A percentile compares a stretch with the other conserved stretches of the same genome.
These are phyloP conservation scores for Diaporthe capsici DNA, from an alignment of 2,329 filamentous ascomycete species.

Conservation along the genomic window DNA sequence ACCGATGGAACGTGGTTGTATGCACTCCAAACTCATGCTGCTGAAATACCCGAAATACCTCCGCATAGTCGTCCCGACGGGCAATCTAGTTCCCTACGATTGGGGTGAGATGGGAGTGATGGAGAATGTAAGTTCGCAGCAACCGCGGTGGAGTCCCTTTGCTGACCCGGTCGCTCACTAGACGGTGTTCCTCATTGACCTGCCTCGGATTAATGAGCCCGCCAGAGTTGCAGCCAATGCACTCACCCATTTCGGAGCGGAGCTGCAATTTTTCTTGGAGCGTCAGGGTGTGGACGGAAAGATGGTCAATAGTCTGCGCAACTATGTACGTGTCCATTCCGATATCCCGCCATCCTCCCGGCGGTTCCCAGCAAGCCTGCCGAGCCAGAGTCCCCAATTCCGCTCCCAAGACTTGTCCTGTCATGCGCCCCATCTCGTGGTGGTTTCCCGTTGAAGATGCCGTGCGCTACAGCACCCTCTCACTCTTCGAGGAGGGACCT, in stretches of 20 bases:
- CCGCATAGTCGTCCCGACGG: constrained; percentile 87
- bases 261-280: constrained; percentile 78
- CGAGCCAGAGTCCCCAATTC: not conserved
- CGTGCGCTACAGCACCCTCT: not conserved
- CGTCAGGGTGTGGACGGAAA: constrained; percentile 75
- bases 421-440: constrained; percentile 13
- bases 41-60: constrained; percentile 83
- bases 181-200: constrained; percentile 92
- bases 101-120: constrained; percentile 89
- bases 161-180: constrained; percentile 51
- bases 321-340: constrained; percentile 63
- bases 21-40: constrained; percentile 96
- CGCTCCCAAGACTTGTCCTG: constrained; percentile 3
- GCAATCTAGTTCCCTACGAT: constrained; percentile 87
- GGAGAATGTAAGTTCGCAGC: constrained; percentile 78
- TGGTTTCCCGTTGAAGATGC: constrained; percentile 18
- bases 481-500: not conserved
- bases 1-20: constrained; percentile 76
- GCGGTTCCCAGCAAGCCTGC: constrained; percentile 15
- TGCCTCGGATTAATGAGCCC: constrained; percentile 73
- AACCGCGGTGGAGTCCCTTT: not conserved
- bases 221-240: constrained; percentile 50
- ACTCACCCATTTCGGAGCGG: constrained; percentile 72
- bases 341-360: not conserved
- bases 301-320: constrained; percentile 76